A percentile compares a stretch with the other conserved stretches of the same genome.
These are phyloP conservation scores for Penicillium silybi DNA, from an alignment of 495 filamentous ascomycete species.

Conservation along the genomic window DNA sequence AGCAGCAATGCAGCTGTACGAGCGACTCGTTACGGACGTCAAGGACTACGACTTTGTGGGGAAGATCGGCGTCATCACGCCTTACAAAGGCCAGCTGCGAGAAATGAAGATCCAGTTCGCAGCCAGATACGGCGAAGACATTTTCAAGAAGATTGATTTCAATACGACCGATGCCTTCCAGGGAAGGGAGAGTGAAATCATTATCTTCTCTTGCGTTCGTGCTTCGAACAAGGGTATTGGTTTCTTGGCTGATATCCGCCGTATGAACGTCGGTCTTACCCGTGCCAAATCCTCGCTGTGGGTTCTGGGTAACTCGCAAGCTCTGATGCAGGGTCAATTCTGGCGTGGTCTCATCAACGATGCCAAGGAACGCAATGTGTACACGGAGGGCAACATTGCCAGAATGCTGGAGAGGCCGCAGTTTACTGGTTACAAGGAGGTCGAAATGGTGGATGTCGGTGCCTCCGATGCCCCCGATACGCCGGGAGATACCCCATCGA, in stretches of 20 bases:
- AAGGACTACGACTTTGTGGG: conserved; percentile 62
- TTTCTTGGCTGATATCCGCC: conserved; percentile 95
- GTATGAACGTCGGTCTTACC: conserved; percentile 99
- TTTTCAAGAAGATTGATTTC: conserved; percentile 82
- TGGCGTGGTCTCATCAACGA: conserved; percentile 84
- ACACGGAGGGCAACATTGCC: conserved; percentile 66
- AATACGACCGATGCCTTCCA: conserved; percentile 99
- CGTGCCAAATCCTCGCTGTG: conserved; percentile 93
- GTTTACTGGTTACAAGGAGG: conserved; percentile 42
- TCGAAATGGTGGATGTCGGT: conserved; percentile 46
- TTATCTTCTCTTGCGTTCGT: conserved; percentile 97
- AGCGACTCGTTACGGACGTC: conserved; percentile 72
- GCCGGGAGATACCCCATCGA: conserved; percentile 5
- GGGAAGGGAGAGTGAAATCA: conserved; percentile 92
- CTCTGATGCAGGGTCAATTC: conserved; percentile 80
- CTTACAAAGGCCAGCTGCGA: conserved; percentile 89
- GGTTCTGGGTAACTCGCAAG: conserved; percentile 87
- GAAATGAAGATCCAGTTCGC: conserved; percentile 72
- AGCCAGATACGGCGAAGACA: conserved; percentile 64
- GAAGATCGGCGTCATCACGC: conserved; percentile 94
- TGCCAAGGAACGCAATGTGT: conserved; percentile 67
- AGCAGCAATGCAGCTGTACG: conserved; percentile 78
- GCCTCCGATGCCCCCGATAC: conserved; percentile 2
- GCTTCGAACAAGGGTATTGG: conserved; percentile 90
- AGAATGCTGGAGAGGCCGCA: conserved; percentile 48